These are phyloP conservation scores for Mucor racemosus DNA, from an alignment of 371 early-diverging fungal species.

Conservation along the genomic window DNA sequence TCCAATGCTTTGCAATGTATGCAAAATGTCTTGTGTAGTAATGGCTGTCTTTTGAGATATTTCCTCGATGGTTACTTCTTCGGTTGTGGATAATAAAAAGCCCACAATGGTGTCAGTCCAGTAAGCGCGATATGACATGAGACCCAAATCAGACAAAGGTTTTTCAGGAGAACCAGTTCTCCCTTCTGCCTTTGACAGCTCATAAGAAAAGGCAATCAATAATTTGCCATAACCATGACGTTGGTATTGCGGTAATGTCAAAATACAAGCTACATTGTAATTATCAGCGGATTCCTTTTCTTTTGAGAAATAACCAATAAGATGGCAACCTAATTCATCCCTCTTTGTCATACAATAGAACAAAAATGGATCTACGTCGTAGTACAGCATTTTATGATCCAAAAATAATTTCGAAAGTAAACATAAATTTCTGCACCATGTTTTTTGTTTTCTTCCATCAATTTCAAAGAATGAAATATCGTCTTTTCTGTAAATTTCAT, in stretches of 20 bases:
- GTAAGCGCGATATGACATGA: constrained; percentile 95
- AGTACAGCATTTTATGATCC: constrained; percentile 99
- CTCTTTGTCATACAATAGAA: constrained; percentile 94
- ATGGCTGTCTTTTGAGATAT: constrained; percentile 87
- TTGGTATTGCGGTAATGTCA: constrained; percentile 99
- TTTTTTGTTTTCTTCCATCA: constrained; percentile 89
- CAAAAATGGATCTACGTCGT: constrained; percentile 99
- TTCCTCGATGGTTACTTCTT: constrained; percentile 78
- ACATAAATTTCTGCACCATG: constrained; percentile 90
- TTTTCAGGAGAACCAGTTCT: constrained; percentile 98
- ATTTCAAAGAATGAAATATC: constrained; percentile 92
- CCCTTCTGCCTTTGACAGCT: constrained; percentile 95
- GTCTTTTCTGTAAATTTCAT: constrained; percentile 89
- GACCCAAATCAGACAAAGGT: constrained; percentile 98
- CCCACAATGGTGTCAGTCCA: constrained; percentile 92
- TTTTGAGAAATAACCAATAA: constrained; percentile 99
- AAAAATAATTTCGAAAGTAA: constrained; percentile 96
- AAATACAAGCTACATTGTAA: constrained; percentile 99
- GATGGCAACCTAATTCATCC: constrained; percentile 84
- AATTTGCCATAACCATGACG: constrained; percentile 97
- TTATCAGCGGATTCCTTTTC: constrained; percentile 96
- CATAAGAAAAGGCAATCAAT: constrained; percentile 97
- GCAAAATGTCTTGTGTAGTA: constrained; percentile 93
- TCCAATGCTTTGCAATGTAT: constrained; percentile 91
- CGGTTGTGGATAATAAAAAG: constrained; percentile 49